phyloP scores from a whole-genome alignment of 148 eudicot genomes.

The Amaranthus cruentus region DNA sequence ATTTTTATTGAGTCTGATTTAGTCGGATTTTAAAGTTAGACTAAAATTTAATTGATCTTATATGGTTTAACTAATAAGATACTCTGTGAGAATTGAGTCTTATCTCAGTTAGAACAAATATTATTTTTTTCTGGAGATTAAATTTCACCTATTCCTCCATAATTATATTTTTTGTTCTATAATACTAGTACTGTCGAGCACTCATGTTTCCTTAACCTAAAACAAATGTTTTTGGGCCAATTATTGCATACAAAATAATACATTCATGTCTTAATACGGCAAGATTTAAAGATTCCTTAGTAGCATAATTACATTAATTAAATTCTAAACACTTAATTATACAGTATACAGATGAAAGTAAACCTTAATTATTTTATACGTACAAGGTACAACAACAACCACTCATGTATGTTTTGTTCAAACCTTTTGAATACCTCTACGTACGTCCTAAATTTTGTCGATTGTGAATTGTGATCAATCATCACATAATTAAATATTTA shows the following conservation, averaged over 20 bases:
- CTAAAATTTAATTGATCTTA: too few species aligned
- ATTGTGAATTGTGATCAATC: neutral
- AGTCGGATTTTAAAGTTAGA: too few species aligned
- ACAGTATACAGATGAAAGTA: neutral
- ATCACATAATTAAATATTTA: neutral
- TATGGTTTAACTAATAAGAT: too few species aligned
- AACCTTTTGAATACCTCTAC: neutral
- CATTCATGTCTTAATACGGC: neutral
- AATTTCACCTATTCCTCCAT: neutral
- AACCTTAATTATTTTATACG: neutral
- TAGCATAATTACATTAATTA: neutral
- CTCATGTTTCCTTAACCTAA: constrained; percentile 25
- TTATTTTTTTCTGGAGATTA: too few species aligned
- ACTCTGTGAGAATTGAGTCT: too few species aligned
- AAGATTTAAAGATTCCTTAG: constrained; percentile 11
- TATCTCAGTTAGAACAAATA: too few species aligned
- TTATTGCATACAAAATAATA: constrained; percentile 12
- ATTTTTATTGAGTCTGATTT: too few species aligned
- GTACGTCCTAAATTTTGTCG: neutral
- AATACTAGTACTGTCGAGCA: neutral
- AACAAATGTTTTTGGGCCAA: constrained; percentile 28
- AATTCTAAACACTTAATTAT: neutral
- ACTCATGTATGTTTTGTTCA: constrained; percentile 7
- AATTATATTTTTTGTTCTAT: neutral
- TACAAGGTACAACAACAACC: neutral